Evolutionary conservation across 345 rosid species (phyloP), one percentile per base, ranked within the genome.

Genomic region (Brassica nigra): DNA sequence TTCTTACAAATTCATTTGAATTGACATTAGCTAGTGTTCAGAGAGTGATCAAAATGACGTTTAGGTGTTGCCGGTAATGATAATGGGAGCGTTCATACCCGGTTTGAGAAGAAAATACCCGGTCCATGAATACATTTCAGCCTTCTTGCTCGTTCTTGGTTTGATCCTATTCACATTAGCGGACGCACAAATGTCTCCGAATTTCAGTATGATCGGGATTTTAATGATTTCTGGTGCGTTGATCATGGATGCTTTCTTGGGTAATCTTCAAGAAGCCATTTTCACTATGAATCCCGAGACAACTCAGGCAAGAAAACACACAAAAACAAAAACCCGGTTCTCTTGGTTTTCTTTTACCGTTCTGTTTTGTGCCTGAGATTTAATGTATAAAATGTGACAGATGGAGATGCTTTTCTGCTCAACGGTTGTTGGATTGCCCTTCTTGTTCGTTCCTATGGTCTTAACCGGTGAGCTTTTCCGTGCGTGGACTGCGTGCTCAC

Each of bases 391-490:
- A 61, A 27, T 73, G 8, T 11, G 55, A 31, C 87, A 93, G 99
- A 93, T 90, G 90, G 98, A 95, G 86, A 92, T 95, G 94, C 86
- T 95, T 59, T 93, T 95, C 80, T 93, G 99, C 83, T 90, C 98
- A 3, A 93, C 99, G 0, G 89, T 93, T 23, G 98, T 93, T 15
- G 99, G 99, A 31, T 83, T 95, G 83, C 99, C 99, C 0, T 85
- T 93, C 81, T 81, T 95, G 86, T 80, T 93, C 54, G 97, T 94
- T 4, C 99, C 99, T 29, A 95, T 95, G 99, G 76, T 95, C 64
- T 81, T 95, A 63, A 95, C 98, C n/a, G 99, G 98, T 28, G 99
- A 95, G 86, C 78, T 95, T 71, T 89, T 93, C 70, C 89, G 74
- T 76, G 99, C 99, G 55, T 95, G 97, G 99, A 90, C 73, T 84